Evolutionary conservation across 495 filamentous ascomycete species (phyloP).

Genomic region (Mytilinidion resinicola): DNA sequence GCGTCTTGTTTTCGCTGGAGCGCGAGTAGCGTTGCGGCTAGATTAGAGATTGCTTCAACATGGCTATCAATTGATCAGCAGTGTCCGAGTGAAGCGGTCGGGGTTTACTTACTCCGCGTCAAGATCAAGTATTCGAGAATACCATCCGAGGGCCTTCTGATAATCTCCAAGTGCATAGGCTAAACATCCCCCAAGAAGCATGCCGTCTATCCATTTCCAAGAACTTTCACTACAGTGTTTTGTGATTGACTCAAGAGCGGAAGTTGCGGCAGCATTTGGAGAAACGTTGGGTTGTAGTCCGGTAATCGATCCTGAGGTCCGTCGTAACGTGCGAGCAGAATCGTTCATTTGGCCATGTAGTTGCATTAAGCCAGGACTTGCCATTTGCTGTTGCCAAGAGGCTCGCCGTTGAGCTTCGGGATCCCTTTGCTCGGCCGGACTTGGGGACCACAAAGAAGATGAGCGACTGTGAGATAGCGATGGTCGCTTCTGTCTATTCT

Average conservation of each 20-base stretch:
- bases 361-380: constrained; percentile 1
- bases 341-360: constrained; percentile 10
- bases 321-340: constrained; percentile 19
- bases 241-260: constrained; percentile 72
- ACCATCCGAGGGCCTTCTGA: constrained; percentile 81
- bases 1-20: constrained; percentile 78
- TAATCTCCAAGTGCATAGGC: constrained; percentile 90
- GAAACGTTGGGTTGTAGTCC: constrained; percentile 15
- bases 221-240: constrained; percentile 77
- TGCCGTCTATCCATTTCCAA: constrained; percentile 94
- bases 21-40: constrained; percentile 81
- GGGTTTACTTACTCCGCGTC: constrained; percentile 61
- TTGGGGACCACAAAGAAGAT: constrained; percentile 17
- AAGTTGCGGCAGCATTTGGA: constrained; percentile 48
- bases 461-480: constrained; percentile 10
- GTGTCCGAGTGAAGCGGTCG: background rate
- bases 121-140: constrained; percentile 72
- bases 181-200: constrained; percentile 86
- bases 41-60: constrained; percentile 90
- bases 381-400: constrained; percentile 18
- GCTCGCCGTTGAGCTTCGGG: constrained; percentile 6
- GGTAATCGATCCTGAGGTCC: constrained; percentile 25
- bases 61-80: constrained; percentile 50
- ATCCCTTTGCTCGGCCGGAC: background rate
- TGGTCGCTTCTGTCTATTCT: constrained; percentile 1